phyloP scores from a whole-genome alignment of 1,284 basidiomycete species.

The Sporisorium iseilematis-ciliati region DNA sequence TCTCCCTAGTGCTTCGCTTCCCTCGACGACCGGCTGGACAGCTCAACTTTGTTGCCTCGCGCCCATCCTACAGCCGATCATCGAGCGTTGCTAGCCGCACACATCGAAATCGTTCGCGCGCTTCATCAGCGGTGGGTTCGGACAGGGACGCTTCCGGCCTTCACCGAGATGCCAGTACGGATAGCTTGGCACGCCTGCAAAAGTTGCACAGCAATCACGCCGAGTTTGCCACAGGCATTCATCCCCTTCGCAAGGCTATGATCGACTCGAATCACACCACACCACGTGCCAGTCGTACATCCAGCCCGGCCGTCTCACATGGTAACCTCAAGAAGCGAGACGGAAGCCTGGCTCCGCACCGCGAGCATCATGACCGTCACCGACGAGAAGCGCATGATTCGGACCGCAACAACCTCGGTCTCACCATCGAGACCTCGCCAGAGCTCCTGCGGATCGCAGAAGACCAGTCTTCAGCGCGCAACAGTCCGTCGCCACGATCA shows the following conservation, averaged over 20 bases:
- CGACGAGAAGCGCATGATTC: slow-evolving; percentile 9
- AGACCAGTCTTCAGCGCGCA: slow-evolving; percentile 14
- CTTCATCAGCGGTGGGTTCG: slow-evolving; percentile 30
- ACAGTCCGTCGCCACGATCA: slow-evolving; percentile 22
- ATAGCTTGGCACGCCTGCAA: slow-evolving; percentile 32
- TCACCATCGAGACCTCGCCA: slow-evolving; percentile 50
- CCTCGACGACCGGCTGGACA: slow-evolving; percentile 40
- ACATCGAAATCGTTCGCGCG: slow-evolving; percentile 33
- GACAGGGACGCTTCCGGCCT: slow-evolving; percentile 25
- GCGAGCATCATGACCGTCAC: slow-evolving; percentile 18
- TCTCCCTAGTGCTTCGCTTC: slow-evolving; percentile 61
- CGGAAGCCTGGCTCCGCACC: slow-evolving; percentile 19
- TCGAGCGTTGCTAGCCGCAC: slow-evolving; percentile 36
- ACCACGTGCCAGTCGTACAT: slow-evolving; percentile 48
- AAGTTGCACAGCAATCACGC: slow-evolving; percentile 31
- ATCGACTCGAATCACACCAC: slow-evolving; percentile 52
- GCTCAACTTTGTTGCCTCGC: slow-evolving; percentile 24
- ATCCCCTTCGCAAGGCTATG: slow-evolving; percentile 45
- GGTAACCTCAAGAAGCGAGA: slow-evolving; percentile 43
- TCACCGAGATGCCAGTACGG: slow-evolving; percentile 29
- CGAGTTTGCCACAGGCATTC: slow-evolving; percentile 44
- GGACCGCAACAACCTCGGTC: slow-evolving; percentile 29
- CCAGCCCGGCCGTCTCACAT: slow-evolving; percentile 34
- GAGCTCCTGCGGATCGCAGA: slow-evolving; percentile 40
- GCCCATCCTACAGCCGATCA: slow-evolving; percentile 44